Percentiles rank a stretch among this genome's conserved stretches.
phyloP scores from a whole-genome alignment of 108 stramenopile species.

The Skeletonema marinoi region DNA sequence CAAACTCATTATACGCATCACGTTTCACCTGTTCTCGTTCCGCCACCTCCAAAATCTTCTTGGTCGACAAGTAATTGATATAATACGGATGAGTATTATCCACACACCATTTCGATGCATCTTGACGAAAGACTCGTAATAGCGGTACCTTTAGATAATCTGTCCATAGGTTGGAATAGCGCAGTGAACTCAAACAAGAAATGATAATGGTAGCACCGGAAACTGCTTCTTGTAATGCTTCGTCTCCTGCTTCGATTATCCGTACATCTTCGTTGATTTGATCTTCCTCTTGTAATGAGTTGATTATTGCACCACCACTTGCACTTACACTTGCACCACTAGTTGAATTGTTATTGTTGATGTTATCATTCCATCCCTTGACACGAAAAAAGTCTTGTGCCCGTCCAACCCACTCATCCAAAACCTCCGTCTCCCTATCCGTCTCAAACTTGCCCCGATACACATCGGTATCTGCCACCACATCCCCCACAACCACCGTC shows the following conservation, averaged over 20 bases:
- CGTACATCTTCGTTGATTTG: conserved; percentile 33
- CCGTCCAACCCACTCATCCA: conserved; percentile 11
- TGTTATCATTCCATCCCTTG: background rate
- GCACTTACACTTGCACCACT: too few relatives aligned
- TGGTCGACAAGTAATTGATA: conserved; percentile 60
- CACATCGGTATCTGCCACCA: conserved; percentile 47
- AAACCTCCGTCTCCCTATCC: background rate
- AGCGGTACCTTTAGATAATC: conserved; percentile 62
- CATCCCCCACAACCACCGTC: conserved; percentile 61
- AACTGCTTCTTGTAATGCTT: conserved; percentile 60
- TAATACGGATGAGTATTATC: conserved; percentile 74
- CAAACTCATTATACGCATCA: conserved; percentile 38
- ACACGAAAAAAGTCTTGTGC: background rate
- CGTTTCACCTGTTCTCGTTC: conserved; percentile 68
- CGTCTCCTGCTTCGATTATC: conserved; percentile 32
- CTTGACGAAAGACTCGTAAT: conserved; percentile 47
- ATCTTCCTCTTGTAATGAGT: conserved; percentile 33
- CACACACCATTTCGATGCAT: conserved; percentile 68
- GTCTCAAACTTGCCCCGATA: background rate
- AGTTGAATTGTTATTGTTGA: background rate
- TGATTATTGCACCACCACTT: conserved; percentile 7
- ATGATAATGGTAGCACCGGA: conserved; percentile 62
- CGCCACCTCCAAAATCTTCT: conserved; percentile 63
- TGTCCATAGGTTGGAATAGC: conserved; percentile 66
- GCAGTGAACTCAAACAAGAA: conserved; percentile 62